Evolutionary conservation across 192 early-diverging fungal genomes (phyloP).

Genomic region (Gamsiella multidivaricata): DNA sequence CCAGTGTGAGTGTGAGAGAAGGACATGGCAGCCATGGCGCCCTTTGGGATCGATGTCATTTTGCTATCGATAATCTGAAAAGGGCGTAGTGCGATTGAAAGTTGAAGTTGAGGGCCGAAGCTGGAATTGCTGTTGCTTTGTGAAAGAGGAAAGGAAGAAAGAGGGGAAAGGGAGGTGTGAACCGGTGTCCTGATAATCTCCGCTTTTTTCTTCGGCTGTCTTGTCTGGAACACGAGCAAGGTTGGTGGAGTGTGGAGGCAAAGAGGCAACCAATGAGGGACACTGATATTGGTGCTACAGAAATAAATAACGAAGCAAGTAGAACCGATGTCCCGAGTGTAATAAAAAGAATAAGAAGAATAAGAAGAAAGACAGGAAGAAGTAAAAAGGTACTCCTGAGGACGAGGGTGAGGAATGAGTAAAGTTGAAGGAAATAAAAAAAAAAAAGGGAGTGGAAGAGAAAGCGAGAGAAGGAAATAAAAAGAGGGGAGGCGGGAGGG

Average conservation of each 20-base stretch:
- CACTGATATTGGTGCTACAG: too few species aligned
- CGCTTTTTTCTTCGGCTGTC: too few species aligned
- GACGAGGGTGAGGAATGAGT: background rate
- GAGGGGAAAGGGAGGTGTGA: too few species aligned
- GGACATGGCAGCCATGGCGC: constrained; percentile 10
- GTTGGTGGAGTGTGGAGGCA: too few species aligned
- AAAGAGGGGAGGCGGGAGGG: background rate
- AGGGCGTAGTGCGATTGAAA: background rate
- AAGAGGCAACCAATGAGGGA: too few species aligned
- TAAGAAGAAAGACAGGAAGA: background rate
- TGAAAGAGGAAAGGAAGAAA: background rate
- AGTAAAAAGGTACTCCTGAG: background rate
- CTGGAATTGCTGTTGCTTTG: background rate
- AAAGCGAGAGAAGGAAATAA: constrained; percentile 4
- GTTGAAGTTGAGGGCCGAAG: background rate
- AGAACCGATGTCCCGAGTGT: too few species aligned
- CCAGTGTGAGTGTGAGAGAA: constrained; percentile 12
- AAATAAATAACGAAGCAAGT: too few species aligned
- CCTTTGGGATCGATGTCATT: background rate
- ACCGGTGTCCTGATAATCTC: too few species aligned
- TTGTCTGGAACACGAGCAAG: too few species aligned
- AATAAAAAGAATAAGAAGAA: background rate
- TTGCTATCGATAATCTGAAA: background rate
- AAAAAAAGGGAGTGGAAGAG: background rate
- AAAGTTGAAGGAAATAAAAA: background rate